Evolutionary conservation across 768 basidiomycete species (phyloP).

Genomic region (Mycena vulgaris): DNA sequence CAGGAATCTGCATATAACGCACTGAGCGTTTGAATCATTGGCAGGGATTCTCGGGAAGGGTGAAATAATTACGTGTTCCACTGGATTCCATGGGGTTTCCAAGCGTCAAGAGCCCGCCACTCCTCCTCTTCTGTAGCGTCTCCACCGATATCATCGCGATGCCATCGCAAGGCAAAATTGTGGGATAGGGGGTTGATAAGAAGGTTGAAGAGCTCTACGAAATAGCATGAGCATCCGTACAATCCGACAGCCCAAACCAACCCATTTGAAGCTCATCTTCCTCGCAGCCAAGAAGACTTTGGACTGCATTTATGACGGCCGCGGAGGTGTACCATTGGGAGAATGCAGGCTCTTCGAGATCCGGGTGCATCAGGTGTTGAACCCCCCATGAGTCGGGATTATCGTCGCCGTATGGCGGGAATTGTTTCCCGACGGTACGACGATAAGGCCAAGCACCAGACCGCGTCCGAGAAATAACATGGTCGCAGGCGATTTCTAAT

Average conservation of each 20-base stretch:
- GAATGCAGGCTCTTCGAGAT: conserved; percentile 71
- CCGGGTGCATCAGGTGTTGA: conserved; percentile 88
- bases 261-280: conserved; percentile 81
- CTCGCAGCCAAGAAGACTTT: conserved; percentile 68
- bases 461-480: conserved; percentile 68
- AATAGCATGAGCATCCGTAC: not conserved
- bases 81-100: conserved; percentile 78
- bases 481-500: conserved; percentile 67
- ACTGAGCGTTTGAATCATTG: conserved; percentile 49
- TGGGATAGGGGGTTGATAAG: conserved; percentile 77
- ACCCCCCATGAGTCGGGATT: conserved; percentile 85
- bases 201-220: conserved; percentile 80
- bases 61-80: conserved; percentile 81
- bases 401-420: conserved; percentile 76
- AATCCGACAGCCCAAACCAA: conserved; percentile 47
- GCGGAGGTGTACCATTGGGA: conserved; percentile 78
- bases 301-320: conserved; percentile 59
- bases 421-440: conserved; percentile 83
- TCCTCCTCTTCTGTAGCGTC: conserved; percentile 75
- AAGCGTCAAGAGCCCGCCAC: conserved; percentile 64
- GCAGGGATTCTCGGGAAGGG: not conserved
- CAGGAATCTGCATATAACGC: conserved; percentile 80
- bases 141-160: conserved; percentile 81
- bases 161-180: conserved; percentile 84
- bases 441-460: conserved; percentile 74